Evolutionary conservation across 2,329 filamentous ascomycete species (phyloP).

Genomic region (Pseudogymnoascus sp.): DNA sequence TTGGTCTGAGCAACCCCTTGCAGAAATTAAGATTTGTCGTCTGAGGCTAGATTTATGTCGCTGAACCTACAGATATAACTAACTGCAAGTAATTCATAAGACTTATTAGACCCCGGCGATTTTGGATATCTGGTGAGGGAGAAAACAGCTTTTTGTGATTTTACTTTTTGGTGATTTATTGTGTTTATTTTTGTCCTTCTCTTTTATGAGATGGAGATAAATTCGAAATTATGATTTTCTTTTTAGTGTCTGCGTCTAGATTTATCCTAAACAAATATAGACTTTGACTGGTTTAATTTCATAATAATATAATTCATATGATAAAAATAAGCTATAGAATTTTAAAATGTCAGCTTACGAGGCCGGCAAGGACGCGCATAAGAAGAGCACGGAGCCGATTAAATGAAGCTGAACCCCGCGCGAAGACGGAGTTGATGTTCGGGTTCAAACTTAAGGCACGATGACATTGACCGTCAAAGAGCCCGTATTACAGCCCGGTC

Average conservation of each 20-base stretch:
- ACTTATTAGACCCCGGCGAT: background rate
- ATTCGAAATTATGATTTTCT: background rate
- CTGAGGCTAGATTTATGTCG: too few relatives aligned
- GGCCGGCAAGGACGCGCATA: background rate
- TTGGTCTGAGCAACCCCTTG: too few relatives aligned
- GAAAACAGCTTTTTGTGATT: background rate
- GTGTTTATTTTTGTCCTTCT: background rate
- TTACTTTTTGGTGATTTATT: background rate
- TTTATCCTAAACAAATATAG: background rate
- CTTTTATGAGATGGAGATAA: background rate
- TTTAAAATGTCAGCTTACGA: slow-evolving; percentile 2
- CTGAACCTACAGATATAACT: too few relatives aligned
- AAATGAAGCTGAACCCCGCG: background rate
- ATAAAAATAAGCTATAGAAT: background rate
- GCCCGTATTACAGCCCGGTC: background rate
- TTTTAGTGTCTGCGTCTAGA: background rate
- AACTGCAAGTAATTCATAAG: background rate
- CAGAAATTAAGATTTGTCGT: too few relatives aligned
- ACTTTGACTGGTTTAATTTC: background rate
- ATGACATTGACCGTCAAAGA: background rate
- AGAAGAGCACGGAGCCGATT: background rate
- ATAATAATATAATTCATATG: background rate
- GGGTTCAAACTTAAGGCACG: background rate
- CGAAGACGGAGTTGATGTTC: background rate
- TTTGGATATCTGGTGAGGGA: background rate